Conservation (phyloP, 495 filamentous ascomycete genomes). For the Neurospora sp. region DNA sequence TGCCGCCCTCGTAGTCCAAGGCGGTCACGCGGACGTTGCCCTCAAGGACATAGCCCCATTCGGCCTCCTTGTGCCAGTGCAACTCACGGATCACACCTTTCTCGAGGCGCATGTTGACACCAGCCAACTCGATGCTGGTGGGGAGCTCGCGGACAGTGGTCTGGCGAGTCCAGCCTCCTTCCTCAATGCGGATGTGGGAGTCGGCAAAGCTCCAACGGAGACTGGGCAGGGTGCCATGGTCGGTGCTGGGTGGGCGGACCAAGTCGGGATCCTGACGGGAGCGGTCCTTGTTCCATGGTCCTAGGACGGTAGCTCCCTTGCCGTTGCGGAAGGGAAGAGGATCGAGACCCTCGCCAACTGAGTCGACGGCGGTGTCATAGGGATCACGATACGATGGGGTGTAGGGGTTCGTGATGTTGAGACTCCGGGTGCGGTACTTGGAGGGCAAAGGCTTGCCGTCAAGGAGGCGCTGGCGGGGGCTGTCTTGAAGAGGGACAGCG, state of each 20-base stretch:
- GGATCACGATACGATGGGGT: slow-evolving; percentile 34
- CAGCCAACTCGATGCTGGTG: slow-evolving; percentile 50
- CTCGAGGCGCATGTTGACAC: slow-evolving; percentile 60
- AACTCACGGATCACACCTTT: slow-evolving; percentile 60
- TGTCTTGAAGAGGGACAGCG: slow-evolving; percentile 39
- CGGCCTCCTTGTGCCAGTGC: slow-evolving; percentile 65
- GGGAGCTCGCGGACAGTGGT: slow-evolving; percentile 52
- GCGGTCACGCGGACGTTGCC: slow-evolving; percentile 52
- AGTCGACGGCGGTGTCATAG: slow-evolving; percentile 41
- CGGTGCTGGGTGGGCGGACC: slow-evolving; percentile 54
- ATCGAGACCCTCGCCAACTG: slow-evolving; percentile 45
- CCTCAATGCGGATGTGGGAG: slow-evolving; percentile 57
- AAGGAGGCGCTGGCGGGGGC: slow-evolving; percentile 39
- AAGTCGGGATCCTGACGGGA: slow-evolving; percentile 55
- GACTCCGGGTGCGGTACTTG: slow-evolving; percentile 24
- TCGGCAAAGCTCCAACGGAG: slow-evolving; percentile 61
- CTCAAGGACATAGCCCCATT: slow-evolving; percentile 58
- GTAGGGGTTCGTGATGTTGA: slow-evolving; percentile 30
- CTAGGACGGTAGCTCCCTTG: slow-evolving; percentile 49
- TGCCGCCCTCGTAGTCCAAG: slow-evolving; percentile 57
- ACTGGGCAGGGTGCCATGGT: slow-evolving; percentile 51
- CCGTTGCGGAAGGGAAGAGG: slow-evolving; percentile 59
- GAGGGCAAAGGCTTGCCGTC: slow-evolving; percentile 34
- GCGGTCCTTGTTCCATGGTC: slow-evolving; percentile 54
- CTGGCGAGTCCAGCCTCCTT: slow-evolving; percentile 60